Conservation (phyloP, 495 filamentous ascomycete genomes). For the Talaromyces ruber region DNA sequence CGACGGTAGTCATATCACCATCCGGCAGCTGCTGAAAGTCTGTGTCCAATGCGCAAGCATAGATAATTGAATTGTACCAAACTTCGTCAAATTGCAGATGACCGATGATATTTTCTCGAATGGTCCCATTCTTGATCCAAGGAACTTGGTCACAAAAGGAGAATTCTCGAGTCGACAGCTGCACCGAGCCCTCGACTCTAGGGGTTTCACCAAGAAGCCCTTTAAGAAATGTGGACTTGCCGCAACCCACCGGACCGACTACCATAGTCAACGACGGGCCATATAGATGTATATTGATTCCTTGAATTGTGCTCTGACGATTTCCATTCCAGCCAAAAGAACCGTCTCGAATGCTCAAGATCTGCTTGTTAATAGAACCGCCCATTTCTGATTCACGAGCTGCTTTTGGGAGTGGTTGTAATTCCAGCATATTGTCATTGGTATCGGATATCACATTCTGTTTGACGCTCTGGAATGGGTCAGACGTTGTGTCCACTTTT, state of each 20-base stretch:
- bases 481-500: background rate
- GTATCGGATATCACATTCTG: too few relatives aligned
- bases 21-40: slow-evolving; percentile 51
- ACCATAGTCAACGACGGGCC: slow-evolving; percentile 5
- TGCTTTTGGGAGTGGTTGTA: too few relatives aligned
- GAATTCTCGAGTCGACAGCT: slow-evolving; percentile 13
- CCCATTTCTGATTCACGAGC: too few relatives aligned
- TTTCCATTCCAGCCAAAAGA: too few relatives aligned
- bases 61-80: slow-evolving; percentile 43
- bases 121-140: slow-evolving; percentile 26
- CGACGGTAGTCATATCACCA: slow-evolving; percentile 56
- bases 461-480: too few relatives aligned
- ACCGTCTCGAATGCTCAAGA: too few relatives aligned
- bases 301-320: too few relatives aligned
- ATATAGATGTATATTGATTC: background rate
- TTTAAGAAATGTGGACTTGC: slow-evolving; percentile 15
- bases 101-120: slow-evolving; percentile 23
- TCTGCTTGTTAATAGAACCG: too few relatives aligned
- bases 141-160: slow-evolving; percentile 31
- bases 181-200: slow-evolving; percentile 11
- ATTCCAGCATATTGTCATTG: too few relatives aligned
- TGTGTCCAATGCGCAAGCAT: slow-evolving; percentile 48
- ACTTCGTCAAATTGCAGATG: slow-evolving; percentile 10
- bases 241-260: slow-evolving; percentile 4
- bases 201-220: slow-evolving; percentile 43